Base-by-base conservation (phyloP, 2,329 filamentous ascomycete species). In the Clarireedia homoeocarpa region DNA sequence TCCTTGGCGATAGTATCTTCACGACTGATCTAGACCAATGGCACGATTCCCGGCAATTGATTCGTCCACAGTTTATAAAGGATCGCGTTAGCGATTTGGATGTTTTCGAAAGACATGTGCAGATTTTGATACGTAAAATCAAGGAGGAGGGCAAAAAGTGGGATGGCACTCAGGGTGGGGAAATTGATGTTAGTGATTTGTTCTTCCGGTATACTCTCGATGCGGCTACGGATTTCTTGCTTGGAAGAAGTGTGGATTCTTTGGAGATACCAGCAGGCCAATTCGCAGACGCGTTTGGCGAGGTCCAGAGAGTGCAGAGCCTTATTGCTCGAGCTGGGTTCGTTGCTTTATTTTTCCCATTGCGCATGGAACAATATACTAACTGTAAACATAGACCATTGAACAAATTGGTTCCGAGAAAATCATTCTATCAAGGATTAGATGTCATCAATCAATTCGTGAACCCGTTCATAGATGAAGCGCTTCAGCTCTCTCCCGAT, bases 201-300 rank as follows among this genome's bases (percentile, higher is more conserved):
- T 86, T 96, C 72, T 95, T 90, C 74, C 79, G 88, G n/a, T 86
- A 85, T 66, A 91, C 90, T 0, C 78, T 96, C 27, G 91, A 96
- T 71, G 85, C 88, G 6, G 84, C 89, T 2, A 96, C 91, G 0
- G 88, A 95, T 64, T 96, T 96, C 68, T 74, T 96, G 27, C 80
- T 96, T 2, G 91, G 91, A 3, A 77, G 84, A 59, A 87, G 87
- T 60, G 85, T 91, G 20, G 81, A 80, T 48, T 83, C 79, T 62
- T 63, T 73, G 30, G 65, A 69, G 17, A 81, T 81, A 55, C 81
- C 77, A 3, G 78, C 75, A 51, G 81, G 81, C 51, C 76, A 80
- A 17, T 95, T 96, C 66, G 89, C 88, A n/a, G 79, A 86, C 48
- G 86, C 89, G 5, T 96, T 96, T 72, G 82, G 80, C 66, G 84